Base-by-base conservation (phyloP, 225 moss, liverwort and hornwort species). In the Marchantia paleacea region DNA sequence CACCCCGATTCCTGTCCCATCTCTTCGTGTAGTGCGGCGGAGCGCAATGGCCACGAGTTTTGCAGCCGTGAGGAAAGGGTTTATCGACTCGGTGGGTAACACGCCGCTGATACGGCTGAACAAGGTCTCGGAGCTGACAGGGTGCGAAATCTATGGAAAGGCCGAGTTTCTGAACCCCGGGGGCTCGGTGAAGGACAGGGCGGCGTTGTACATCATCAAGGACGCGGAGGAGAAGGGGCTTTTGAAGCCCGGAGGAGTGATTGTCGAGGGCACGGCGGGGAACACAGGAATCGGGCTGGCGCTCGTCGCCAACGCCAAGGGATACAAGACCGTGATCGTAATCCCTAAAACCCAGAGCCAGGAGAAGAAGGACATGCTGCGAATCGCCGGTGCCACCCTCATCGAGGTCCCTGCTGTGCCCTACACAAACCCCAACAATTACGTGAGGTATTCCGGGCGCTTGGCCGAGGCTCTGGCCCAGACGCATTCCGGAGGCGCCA, bases 351-450 rank as follows among this genome's bases (percentile, higher is more conserved):
- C 97, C 55, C 97, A 97, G 69, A 97, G 94, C 80, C 87, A 94
- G 93, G 97, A 97, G 85, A 97, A 97, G 81, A 97, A 97, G 83
- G 97, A 97, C 78, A 97, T 97, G 97, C 89, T 97, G 48, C 88
- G 92, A 39, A 91, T 97, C 77, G 93, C 97, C 24, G 97, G 97
- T 80, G 94, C 97, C 80, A 89, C 91, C 49, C 90, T 97, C 75
- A 81, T 97, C 73, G 97, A 97, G 88, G 96, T 94, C 73, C 94
- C 93, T 65, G 97, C 92, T 49, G 97, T 94, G 11, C 97, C 97
- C 15, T 97, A 96, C 86, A 97, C 93, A 85, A 94, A 97, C 57
- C 94, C 97, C 5, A 94, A 97, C 76, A 95, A 97, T 69, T 94
- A 94, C 76, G 92, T 94, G 20, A 92, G 87, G 82, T 97, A 94